Evolutionary conservation across 164 flowering plant species (phyloP).

Genomic region (Tetracentron sinense): DNA sequence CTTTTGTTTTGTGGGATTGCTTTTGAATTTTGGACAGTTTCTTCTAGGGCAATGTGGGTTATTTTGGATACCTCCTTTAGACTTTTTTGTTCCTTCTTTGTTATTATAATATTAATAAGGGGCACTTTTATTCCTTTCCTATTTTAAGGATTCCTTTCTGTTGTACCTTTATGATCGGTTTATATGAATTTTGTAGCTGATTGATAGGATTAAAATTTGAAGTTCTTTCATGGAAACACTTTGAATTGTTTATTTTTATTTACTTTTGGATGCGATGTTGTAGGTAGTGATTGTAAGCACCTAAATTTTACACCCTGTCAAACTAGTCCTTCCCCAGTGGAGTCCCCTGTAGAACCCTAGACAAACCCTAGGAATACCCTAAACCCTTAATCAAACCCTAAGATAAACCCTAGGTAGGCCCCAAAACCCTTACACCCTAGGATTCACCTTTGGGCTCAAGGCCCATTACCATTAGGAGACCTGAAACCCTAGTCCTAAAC

Average conservation of each 20-base stretch:
- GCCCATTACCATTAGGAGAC: no score
- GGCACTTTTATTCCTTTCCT: conserved; percentile 3
- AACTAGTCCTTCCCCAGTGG: no score
- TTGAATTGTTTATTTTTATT: neutral
- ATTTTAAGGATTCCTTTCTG: conserved; percentile 1
- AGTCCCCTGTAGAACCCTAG: no score
- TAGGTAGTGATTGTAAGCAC: no score
- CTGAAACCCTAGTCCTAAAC: no score
- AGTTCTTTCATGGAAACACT: neutral
- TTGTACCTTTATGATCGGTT: neutral
- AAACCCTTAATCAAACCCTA: no score
- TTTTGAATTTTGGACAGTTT: conserved; percentile 26
- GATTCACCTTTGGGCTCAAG: no score
- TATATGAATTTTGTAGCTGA: neutral
- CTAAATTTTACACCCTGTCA: no score
- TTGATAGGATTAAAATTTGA: neutral
- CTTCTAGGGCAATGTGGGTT: conserved; percentile 24
- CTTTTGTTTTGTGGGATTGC: conserved; percentile 25
- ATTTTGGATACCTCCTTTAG: conserved; percentile 17
- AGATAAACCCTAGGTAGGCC: no score
- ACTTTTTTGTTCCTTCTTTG: conserved; percentile 13
- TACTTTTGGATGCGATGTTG: no score
- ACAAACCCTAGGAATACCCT: no score
- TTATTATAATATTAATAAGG: conserved; percentile 1
- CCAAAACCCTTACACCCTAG: no score